A percentile compares a stretch with the other conserved stretches of the same genome.
Conservation (phyloP, 2,329 filamentous ascomycete species). For the Cordyceps cicadae region DNA sequence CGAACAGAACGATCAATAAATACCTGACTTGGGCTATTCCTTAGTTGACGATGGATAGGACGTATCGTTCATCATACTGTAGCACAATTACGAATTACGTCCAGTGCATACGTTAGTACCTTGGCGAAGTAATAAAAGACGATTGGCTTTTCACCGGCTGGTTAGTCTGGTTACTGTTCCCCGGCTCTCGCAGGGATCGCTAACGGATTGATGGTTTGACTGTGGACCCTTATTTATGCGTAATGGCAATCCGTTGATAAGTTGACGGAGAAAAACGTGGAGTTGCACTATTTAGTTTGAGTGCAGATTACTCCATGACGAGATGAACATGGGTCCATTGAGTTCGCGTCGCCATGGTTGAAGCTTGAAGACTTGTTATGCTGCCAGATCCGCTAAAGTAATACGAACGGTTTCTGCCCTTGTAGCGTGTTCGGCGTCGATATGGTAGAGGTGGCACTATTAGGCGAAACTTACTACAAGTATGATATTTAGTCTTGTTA, state of each 20-base stretch:
- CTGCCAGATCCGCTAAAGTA: background rate
- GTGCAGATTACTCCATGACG: background rate
- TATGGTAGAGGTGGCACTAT: background rate
- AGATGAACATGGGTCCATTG: background rate
- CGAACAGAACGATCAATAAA: background rate
- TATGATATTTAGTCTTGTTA: background rate
- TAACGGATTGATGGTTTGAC: background rate
- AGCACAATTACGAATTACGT: conserved; percentile 1
- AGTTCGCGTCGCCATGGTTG: background rate
- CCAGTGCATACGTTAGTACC: conserved; percentile 1
- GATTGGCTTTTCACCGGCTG: background rate
- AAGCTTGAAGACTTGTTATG: background rate
- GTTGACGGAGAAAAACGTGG: background rate
- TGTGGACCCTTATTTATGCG: background rate
- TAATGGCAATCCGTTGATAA: background rate
- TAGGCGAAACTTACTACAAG: background rate
- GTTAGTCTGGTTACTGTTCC: too few species aligned
- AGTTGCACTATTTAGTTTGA: background rate
- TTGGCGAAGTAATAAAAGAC: background rate
- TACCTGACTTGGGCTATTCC: background rate
- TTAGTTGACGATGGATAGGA: background rate
- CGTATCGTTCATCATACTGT: background rate
- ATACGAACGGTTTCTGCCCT: background rate
- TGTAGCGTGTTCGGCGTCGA: background rate
- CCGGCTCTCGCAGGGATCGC: background rate